Conservation (phyloP, 1,284 basidiomycete species). For the Grifola frondosa region DNA sequence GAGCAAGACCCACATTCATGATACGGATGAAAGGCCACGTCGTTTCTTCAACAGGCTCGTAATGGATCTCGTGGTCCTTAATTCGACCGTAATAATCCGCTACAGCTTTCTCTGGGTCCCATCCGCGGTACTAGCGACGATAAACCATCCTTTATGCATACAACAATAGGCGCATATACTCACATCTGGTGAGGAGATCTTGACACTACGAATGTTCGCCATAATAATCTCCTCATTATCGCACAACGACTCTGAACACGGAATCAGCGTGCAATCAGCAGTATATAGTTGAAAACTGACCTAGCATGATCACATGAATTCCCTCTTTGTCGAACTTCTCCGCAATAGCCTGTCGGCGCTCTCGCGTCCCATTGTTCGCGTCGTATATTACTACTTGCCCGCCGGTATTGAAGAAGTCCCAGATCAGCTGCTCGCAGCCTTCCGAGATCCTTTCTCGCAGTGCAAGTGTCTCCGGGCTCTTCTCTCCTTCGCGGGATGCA, state of each 20-base stretch:
- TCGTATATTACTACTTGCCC: slow-evolving; percentile 99
- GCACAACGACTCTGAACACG: slow-evolving; percentile 73
- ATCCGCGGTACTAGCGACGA: slow-evolving; percentile 74
- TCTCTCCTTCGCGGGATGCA: slow-evolving; percentile 59
- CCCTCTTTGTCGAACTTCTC: slow-evolving; percentile 84
- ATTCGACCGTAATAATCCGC: slow-evolving; percentile 93
- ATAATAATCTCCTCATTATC: slow-evolving; percentile 92
- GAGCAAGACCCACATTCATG: slow-evolving; percentile 68
- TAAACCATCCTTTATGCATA: slow-evolving; percentile 3
- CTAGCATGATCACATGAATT: slow-evolving; percentile 91
- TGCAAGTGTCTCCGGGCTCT: slow-evolving; percentile 75
- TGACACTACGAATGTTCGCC: slow-evolving; percentile 93
- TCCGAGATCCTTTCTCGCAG: slow-evolving; percentile 74
- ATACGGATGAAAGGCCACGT: slow-evolving; percentile 95
- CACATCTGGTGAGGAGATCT: slow-evolving; percentile 96
- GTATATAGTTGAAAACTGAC: slow-evolving; percentile 43
- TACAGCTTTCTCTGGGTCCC: slow-evolving; percentile 91
- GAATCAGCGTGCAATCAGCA: slow-evolving; percentile 5
- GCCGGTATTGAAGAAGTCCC: slow-evolving; percentile 83
- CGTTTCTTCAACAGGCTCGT: slow-evolving; percentile 85
- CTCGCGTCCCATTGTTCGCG: slow-evolving; percentile 90
- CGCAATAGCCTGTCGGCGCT: slow-evolving; percentile 67
- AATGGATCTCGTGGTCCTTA: slow-evolving; percentile 81
- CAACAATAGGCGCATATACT: slow-evolving; percentile 31
- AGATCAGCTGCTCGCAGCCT: slow-evolving; percentile 86